Evolutionary conservation across 1,139 yeast species (phyloP).

Genomic region (Candida tropicalis): DNA sequence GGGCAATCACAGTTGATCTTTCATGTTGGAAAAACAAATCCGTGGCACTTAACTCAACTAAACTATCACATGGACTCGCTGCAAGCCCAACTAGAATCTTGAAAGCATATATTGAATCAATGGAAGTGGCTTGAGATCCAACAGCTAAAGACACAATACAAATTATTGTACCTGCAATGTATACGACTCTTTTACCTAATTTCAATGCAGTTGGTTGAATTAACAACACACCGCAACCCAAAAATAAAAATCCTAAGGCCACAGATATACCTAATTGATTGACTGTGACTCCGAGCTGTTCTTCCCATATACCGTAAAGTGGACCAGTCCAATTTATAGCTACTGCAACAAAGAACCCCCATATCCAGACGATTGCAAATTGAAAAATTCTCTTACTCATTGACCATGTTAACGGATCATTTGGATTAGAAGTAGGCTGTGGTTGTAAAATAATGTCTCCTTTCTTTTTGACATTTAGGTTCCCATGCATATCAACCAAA

Average conservation of each 20-base stretch:
- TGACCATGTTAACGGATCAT: conserved; percentile 31
- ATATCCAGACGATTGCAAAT: conserved; percentile 18
- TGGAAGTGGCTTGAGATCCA: conserved; percentile 35
- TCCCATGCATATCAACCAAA: conserved; percentile 25
- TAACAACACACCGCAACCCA: conserved; percentile 40
- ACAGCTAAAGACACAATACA: conserved; percentile 34
- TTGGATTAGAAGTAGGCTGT: conserved; percentile 28
- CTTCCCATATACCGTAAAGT: conserved; percentile 37
- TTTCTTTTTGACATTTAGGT: conserved; percentile 23
- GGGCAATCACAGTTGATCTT: conserved; percentile 41
- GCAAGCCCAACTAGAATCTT: conserved; percentile 43
- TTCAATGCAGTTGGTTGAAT: conserved; percentile 47
- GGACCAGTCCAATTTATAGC: conserved; percentile 47
- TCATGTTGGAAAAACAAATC: conserved; percentile 53
- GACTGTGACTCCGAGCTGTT: conserved; percentile 20
- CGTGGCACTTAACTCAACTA: conserved; percentile 49
- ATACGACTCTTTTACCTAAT: conserved; percentile 41
- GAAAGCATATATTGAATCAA: conserved; percentile 29
- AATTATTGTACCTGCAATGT: conserved; percentile 34
- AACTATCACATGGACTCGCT: conserved; percentile 52
- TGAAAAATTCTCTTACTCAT: conserved; percentile 22
- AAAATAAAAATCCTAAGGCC: conserved; percentile 37
- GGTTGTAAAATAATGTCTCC: conserved; percentile 29
- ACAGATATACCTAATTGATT: conserved; percentile 28
- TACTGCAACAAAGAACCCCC: conserved; percentile 34